Evolutionary conservation across 164 flowering plant genomes (phyloP).

Genomic region (Vitis rotundifolia): DNA sequence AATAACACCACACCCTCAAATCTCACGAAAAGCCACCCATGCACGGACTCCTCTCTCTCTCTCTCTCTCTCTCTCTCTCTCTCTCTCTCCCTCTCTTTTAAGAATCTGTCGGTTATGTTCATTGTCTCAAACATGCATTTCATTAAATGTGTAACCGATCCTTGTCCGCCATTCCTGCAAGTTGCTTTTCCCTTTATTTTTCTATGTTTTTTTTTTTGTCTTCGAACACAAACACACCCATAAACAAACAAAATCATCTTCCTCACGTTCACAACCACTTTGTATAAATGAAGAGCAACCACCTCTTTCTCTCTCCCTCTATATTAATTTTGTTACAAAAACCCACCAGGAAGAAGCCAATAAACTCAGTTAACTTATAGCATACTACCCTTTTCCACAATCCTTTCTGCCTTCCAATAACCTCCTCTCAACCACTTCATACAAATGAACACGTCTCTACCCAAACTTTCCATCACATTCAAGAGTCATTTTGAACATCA

Average conservation of each 20-base stretch:
- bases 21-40: too few relatives aligned
- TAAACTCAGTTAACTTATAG: background rate
- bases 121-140: background rate
- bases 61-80: too few relatives aligned
- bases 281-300: constrained; percentile 9
- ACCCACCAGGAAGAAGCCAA: constrained; percentile 5
- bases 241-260: background rate
- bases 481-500: constrained; percentile 1
- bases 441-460: background rate
- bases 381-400: background rate
- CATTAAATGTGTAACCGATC: background rate
- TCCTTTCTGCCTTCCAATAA: constrained; percentile 10
- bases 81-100: too few relatives aligned
- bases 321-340: background rate
- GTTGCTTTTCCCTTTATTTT: constrained; percentile 4
- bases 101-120: too few relatives aligned
- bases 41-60: too few relatives aligned
- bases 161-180: constrained; percentile 15
- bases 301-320: constrained; percentile 6
- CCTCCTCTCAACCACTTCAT: constrained; percentile 17
- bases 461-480: background rate
- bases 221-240: too few relatives aligned
- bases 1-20: too few relatives aligned
- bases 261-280: constrained; percentile 3
- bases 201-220: background rate